Percentiles rank a stretch among this genome's conserved stretches.
Conservation (phyloP, 495 filamentous ascomycete genomes). For the Penicillium antarcticum region DNA sequence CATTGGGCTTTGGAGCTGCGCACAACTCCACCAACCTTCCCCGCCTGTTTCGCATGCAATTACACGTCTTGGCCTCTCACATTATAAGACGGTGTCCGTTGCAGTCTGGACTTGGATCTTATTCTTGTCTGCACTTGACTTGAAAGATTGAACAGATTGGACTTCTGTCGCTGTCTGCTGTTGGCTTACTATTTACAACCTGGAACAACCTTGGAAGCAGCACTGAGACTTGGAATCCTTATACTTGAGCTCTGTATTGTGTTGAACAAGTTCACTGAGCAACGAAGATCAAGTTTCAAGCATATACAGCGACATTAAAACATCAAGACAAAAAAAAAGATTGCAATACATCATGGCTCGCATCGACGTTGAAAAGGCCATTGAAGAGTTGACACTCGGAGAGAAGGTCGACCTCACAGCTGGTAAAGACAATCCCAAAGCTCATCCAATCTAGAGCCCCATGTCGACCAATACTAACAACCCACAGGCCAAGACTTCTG, state of each 20-base stretch:
- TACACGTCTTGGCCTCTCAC: not conserved
- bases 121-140: not conserved
- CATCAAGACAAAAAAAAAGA: not conserved
- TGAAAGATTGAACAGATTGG: no score
- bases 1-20: not conserved
- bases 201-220: no score
- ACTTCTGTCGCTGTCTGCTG: no score
- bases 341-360: constrained; percentile 44
- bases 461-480: constrained; percentile 2
- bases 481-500: constrained; percentile 66
- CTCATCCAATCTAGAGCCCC: not conserved
- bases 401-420: constrained; percentile 63
- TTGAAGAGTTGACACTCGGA: constrained; percentile 57
- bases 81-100: not conserved
- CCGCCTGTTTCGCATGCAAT: not conserved
- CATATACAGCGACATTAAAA: no score
- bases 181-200: no score
- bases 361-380: constrained; percentile 59
- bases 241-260: no score
- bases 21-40: not conserved
- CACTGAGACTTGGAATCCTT: no score
- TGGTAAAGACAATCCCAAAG: constrained; percentile 32
- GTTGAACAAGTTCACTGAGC: not conserved
- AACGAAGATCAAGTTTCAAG: not conserved
- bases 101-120: no score